Conservation (phyloP, 768 basidiomycete species). For the Ramaria sp. region DNA sequence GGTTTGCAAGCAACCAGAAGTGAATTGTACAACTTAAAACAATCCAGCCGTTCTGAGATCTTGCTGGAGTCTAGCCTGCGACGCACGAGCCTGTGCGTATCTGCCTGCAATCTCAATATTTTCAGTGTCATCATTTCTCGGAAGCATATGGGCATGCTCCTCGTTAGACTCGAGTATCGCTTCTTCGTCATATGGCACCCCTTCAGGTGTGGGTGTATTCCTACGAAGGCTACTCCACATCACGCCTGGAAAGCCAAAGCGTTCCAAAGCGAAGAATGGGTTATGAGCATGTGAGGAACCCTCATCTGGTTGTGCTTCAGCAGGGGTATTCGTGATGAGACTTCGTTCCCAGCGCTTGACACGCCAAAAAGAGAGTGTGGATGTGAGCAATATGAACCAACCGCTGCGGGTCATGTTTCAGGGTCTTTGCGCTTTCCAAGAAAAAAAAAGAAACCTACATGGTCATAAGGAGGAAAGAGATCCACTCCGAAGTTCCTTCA, state of each 20-base stretch:
- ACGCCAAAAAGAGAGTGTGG: conserved; percentile 71
- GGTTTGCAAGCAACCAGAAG: background rate
- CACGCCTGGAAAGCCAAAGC: conserved; percentile 32
- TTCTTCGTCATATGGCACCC: conserved; percentile 20
- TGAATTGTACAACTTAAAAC: conserved; percentile 21
- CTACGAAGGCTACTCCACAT: conserved; percentile 27
- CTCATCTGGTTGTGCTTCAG: conserved; percentile 25
- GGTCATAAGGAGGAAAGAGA: conserved; percentile 85
- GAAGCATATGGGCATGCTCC: conserved; percentile 13
- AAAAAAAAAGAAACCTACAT: background rate
- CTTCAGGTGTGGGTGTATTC: conserved; percentile 41
- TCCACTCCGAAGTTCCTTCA: conserved; percentile 62
- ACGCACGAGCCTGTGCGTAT: conserved; percentile 20
- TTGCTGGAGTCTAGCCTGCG: conserved; percentile 23
- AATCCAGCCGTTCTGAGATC: conserved; percentile 45
- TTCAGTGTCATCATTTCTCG: conserved; percentile 21
- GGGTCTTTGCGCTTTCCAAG: background rate
- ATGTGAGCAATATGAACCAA: conserved; percentile 86
- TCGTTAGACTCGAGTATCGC: background rate
- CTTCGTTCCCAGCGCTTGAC: conserved; percentile 77
- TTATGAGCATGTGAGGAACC: conserved; percentile 20
- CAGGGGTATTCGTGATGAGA: conserved; percentile 29
- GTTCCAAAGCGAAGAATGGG: background rate
- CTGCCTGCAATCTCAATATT: conserved; percentile 19
- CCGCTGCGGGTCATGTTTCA: conserved; percentile 36